A percentile compares a stretch with the other conserved stretches of the same genome.
Evolutionary conservation across 2,329 filamentous ascomycete species (phyloP).

Genomic region (Zymoseptoria passerinii): DNA sequence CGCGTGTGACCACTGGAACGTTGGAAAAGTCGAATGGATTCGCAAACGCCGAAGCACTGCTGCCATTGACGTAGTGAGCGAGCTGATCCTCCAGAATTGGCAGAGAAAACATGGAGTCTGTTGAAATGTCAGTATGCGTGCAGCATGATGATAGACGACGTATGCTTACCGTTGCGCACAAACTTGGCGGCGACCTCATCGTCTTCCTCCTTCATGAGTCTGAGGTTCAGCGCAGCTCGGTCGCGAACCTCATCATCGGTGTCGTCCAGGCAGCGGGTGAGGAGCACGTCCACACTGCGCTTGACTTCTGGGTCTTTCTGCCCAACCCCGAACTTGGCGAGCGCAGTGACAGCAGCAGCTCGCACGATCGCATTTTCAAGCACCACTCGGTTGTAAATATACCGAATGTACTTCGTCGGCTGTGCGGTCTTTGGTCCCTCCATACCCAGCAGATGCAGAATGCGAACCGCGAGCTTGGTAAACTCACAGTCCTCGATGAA

Average conservation of each 20-base stretch:
- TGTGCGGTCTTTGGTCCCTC: constrained; percentile 93
- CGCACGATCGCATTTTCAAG: constrained; percentile 94
- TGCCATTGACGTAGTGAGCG: constrained; percentile 92
- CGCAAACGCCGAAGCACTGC: constrained; percentile 77
- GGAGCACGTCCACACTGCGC: constrained; percentile 83
- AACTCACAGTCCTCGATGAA: constrained; percentile 99
- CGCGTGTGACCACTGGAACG: constrained; percentile 86
- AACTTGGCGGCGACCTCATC: constrained; percentile 79
- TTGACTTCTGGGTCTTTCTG: constrained; percentile 97
- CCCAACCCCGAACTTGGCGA: constrained; percentile 94
- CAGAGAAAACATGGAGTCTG: constrained; percentile 91
- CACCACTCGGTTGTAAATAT: constrained; percentile 98
- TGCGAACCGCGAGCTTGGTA: constrained; percentile 91
- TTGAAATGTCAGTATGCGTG: constrained; percentile 15
- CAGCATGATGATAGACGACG: background rate
- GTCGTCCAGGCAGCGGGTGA: constrained; percentile 90
- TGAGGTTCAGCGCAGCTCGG: constrained; percentile 83
- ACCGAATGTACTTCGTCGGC: constrained; percentile 97
- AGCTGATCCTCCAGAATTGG: constrained; percentile 94
- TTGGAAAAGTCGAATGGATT: constrained; percentile 81
- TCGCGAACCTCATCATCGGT: constrained; percentile 97
- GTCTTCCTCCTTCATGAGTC: constrained; percentile 77
- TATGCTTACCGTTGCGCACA: constrained; percentile 72
- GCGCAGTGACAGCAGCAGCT: constrained; percentile 86
- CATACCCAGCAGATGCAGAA: constrained; percentile 84